Conservation (phyloP, 768 basidiomycete genomes). For the Phaffia tasmanica region DNA sequence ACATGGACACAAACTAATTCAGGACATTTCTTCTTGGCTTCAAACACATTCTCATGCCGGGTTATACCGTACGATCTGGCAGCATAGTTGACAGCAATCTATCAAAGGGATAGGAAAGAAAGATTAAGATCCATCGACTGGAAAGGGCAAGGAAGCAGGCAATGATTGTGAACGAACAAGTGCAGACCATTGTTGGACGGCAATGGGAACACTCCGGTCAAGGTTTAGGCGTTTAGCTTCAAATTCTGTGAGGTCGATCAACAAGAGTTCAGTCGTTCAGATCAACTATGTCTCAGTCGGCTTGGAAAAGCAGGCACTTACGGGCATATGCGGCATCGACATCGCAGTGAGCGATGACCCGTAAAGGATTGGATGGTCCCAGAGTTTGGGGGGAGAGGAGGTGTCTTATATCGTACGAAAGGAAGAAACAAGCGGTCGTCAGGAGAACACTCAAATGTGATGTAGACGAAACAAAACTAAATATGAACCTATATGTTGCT, state of each 20-base stretch:
- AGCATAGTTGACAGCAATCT: constrained; percentile 90
- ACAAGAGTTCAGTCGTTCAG: neutral
- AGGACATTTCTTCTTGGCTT: constrained; percentile 77
- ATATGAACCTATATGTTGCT: no score
- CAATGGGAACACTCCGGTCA: constrained; percentile 50
- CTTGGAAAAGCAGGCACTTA: constrained; percentile 19
- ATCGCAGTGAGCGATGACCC: constrained; percentile 67
- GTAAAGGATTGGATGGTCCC: constrained; percentile 12
- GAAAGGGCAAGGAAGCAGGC: constrained; percentile 38
- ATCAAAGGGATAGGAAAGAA: neutral
- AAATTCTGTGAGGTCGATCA: constrained; percentile 28
- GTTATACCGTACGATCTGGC: constrained; percentile 87
- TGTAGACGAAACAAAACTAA: no score
- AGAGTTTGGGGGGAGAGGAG: constrained; percentile 18
- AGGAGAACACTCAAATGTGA: no score
- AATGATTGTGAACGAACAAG: constrained; percentile 36
- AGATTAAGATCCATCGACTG: neutral
- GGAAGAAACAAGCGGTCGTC: no score
- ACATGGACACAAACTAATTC: constrained; percentile 77
- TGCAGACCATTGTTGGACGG: constrained; percentile 65
- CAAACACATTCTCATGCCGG: constrained; percentile 65
- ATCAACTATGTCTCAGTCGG: neutral
- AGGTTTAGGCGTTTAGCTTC: constrained; percentile 32
- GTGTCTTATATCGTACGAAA: constrained; percentile 4
- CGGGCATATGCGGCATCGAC: constrained; percentile 47